A percentile compares a stretch with the other conserved stretches of the same genome.
phyloP scores from a whole-genome alignment of 2,329 filamentous ascomycete species.

The Sphaerulina populicola region DNA sequence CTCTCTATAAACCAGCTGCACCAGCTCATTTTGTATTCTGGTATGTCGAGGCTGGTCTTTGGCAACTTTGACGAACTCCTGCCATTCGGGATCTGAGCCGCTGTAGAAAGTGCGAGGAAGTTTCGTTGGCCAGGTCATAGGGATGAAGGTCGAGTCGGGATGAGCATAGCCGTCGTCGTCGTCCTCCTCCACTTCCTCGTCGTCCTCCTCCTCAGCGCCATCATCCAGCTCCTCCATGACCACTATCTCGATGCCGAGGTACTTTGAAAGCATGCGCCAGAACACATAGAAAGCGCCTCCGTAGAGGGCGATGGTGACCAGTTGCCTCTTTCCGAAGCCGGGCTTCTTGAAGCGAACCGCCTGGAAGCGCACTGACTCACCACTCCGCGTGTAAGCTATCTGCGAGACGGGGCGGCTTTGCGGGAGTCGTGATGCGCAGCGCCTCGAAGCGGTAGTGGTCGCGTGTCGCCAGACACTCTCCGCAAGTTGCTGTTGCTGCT shows the following conservation, averaged over 20 bases:
- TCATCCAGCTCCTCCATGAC: constrained; percentile 21
- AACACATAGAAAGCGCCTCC: constrained; percentile 19
- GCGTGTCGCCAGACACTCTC: too few relatives aligned
- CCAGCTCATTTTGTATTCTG: constrained; percentile 37
- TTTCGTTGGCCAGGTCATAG: constrained; percentile 41
- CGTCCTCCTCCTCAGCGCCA: constrained; percentile 11
- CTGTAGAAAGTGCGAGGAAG: constrained; percentile 39
- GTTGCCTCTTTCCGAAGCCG: constrained; percentile 30
- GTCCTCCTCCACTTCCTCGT: constrained; percentile 28
- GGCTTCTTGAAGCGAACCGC: constrained; percentile 37
- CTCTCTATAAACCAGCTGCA: constrained; percentile 30
- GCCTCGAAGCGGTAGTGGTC: too few relatives aligned
- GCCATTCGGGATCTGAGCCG: constrained; percentile 48
- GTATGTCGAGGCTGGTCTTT: constrained; percentile 36
- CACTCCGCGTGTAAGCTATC: constrained; percentile 15
- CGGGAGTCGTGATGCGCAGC: constrained; percentile 1
- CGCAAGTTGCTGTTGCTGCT: constrained; percentile 1
- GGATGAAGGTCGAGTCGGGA: constrained; percentile 41
- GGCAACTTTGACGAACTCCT: constrained; percentile 42
- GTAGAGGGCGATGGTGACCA: constrained; percentile 23
- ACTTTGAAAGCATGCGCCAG: constrained; percentile 21
- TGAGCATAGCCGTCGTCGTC: constrained; percentile 31
- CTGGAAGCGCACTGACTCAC: constrained; percentile 26
- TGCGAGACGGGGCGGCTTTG: constrained; percentile 11
- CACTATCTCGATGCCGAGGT: constrained; percentile 28